These are phyloP conservation scores for Ramularia collo-cygni DNA, from an alignment of 2,329 filamentous ascomycete species.

Conservation along the genomic window DNA sequence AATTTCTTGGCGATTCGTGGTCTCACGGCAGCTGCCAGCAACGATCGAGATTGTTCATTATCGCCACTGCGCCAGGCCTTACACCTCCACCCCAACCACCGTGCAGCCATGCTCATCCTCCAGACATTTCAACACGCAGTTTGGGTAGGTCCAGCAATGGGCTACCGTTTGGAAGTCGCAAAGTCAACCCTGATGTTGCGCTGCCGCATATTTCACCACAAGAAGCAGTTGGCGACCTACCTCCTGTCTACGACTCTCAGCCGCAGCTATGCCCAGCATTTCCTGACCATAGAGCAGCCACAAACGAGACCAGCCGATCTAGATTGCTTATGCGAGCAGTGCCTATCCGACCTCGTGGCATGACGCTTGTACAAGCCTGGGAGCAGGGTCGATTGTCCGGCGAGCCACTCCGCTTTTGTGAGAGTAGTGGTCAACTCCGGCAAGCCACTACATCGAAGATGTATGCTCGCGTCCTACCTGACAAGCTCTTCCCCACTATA, in stretches of 20 bases:
- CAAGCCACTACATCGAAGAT: constrained; percentile 18
- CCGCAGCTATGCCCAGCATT: constrained; percentile 55
- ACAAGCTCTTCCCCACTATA: constrained; percentile 55
- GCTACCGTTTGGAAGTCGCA: constrained; percentile 51
- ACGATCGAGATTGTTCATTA: constrained; percentile 62
- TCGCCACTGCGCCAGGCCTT: constrained; percentile 61
- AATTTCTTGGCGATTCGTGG: constrained; percentile 64
- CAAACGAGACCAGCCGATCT: constrained; percentile 34
- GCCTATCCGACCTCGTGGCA: constrained; percentile 46
- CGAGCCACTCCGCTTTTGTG: constrained; percentile 17
- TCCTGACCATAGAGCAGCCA: constrained; percentile 60
- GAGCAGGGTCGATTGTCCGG: constrained; percentile 26
- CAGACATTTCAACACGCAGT: constrained; percentile 23
- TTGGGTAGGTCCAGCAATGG: constrained; percentile 57
- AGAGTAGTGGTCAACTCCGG: constrained; percentile 18
- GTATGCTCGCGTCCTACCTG: constrained; percentile 49
- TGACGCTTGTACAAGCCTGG: constrained; percentile 24
- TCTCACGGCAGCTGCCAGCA: constrained; percentile 59
- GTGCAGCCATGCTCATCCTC: constrained; percentile 58
- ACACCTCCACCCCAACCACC: constrained; percentile 49
- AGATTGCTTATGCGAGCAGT: constrained; percentile 50
- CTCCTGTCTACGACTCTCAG: constrained; percentile 55
- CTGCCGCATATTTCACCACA: constrained; percentile 52
- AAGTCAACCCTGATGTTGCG: constrained; percentile 45
- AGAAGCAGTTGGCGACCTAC: constrained; percentile 55